These are phyloP conservation scores for Ophiostoma tasmaniense DNA, from an alignment of 2,329 filamentous ascomycete species.

Conservation along the genomic window DNA sequence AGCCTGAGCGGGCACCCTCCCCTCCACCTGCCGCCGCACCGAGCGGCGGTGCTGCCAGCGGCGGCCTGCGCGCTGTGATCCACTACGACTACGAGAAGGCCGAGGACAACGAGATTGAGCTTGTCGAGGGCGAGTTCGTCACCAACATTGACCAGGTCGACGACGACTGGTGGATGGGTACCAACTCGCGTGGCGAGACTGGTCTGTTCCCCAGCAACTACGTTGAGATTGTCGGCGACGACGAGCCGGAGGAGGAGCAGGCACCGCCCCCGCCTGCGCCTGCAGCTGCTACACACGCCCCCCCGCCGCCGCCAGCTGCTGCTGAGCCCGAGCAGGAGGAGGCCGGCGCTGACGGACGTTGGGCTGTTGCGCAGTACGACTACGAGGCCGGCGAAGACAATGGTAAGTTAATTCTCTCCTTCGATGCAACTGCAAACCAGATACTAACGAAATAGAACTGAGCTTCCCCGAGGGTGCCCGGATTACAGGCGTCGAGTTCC, in stretches of 20 bases:
- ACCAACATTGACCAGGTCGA: conserved; percentile 96
- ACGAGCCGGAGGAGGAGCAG: conserved; percentile 26
- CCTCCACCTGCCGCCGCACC: conserved; percentile 20
- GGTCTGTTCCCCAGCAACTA: conserved; percentile 97
- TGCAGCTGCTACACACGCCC: conserved; percentile 7
- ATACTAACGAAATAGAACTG: conserved; percentile 39
- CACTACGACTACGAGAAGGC: conserved; percentile 97
- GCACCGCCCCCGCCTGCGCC: conserved; percentile 26
- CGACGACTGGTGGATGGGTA: conserved; percentile 98
- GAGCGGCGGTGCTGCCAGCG: conserved; percentile 22
- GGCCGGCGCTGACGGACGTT: conserved; percentile 39
- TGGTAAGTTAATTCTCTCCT: conserved; percentile 42
- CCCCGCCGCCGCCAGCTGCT: conserved; percentile 30
- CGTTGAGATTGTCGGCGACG: conserved; percentile 71
- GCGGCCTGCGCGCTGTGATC: conserved; percentile 61
- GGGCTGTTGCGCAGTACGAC: conserved; percentile 82
- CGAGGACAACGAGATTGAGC: conserved; percentile 91
- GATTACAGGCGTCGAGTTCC: conserved; percentile 81
- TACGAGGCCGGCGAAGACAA: conserved; percentile 98
- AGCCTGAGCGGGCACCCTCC: conserved; percentile 35
- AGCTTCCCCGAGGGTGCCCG: conserved; percentile 86
- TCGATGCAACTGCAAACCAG: too few relatives aligned
- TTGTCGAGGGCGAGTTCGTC: conserved; percentile 79
- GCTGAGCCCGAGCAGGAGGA: conserved; percentile 34
- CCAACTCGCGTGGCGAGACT: conserved; percentile 72